Evolutionary conservation across 2,329 filamentous ascomycete species (phyloP).

Genomic region (Penicillium sp.): DNA sequence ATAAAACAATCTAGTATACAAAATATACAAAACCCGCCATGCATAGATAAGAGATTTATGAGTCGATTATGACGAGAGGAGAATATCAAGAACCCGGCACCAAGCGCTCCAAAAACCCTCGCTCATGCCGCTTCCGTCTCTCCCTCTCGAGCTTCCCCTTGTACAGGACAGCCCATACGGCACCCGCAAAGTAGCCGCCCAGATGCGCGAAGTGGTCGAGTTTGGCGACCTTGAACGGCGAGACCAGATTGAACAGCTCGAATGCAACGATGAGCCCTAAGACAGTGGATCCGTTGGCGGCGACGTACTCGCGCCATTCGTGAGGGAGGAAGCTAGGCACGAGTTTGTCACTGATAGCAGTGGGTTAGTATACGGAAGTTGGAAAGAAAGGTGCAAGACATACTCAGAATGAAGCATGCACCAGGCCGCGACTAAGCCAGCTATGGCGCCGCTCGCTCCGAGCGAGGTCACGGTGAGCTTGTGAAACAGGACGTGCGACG

Average conservation of each 20-base stretch:
- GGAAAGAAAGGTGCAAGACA: conserved; percentile 12
- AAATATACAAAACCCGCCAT: background rate
- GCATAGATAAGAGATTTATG: background rate
- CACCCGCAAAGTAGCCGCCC: conserved; percentile 38
- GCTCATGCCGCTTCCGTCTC: conserved; percentile 15
- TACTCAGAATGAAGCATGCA: conserved; percentile 47
- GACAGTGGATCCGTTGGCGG: conserved; percentile 39
- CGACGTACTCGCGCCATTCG: conserved; percentile 37
- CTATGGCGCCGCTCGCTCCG: conserved; percentile 50
- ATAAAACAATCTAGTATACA: background rate
- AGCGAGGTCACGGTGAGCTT: conserved; percentile 45
- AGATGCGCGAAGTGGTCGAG: conserved; percentile 43
- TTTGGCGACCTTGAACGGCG: conserved; percentile 26
- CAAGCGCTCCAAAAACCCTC: conserved; percentile 11
- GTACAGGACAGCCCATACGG: conserved; percentile 22
- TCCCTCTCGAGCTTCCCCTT: conserved; percentile 19
- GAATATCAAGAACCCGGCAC: background rate
- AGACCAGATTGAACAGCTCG: conserved; percentile 32
- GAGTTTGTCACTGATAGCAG: conserved; percentile 25
- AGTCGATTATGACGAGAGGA: background rate
- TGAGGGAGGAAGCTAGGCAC: conserved; percentile 38
- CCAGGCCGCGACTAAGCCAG: conserved; percentile 48
- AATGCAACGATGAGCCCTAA: conserved; percentile 33
- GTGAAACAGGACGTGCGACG: conserved; percentile 40
- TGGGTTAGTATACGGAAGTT: background rate